phyloP scores from a whole-genome alignment of 768 basidiomycete genomes.

The Lentinus tigrinus region DNA sequence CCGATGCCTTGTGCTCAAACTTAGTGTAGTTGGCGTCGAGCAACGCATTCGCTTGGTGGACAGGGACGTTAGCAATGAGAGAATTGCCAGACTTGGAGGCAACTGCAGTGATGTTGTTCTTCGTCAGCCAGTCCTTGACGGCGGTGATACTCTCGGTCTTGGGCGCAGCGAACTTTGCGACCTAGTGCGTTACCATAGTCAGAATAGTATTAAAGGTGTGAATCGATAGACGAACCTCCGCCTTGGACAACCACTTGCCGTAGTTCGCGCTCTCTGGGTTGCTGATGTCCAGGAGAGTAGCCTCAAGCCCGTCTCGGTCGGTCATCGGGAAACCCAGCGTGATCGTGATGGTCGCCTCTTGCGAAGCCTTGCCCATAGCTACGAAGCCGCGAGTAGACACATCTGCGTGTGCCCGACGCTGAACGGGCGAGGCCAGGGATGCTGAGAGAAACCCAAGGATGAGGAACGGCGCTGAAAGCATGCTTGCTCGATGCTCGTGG shows the following conservation, averaged over 20 bases:
- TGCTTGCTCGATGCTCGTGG: too few species aligned
- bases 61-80: constrained; percentile 26
- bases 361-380: constrained; percentile 25
- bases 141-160: constrained; percentile 20
- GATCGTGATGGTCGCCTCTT: constrained; percentile 27
- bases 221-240: constrained; percentile 22
- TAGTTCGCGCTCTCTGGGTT: constrained; percentile 29
- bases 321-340: constrained; percentile 32
- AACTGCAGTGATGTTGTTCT: constrained; percentile 21
- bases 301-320: constrained; percentile 31
- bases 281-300: constrained; percentile 30
- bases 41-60: constrained; percentile 31
- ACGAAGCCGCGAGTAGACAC: constrained; percentile 22
- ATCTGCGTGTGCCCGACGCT: too few species aligned
- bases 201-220: background rate
- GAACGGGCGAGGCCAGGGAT: too few species aligned
- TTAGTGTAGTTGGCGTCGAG: constrained; percentile 30
- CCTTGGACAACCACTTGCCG: constrained; percentile 32
- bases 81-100: constrained; percentile 27
- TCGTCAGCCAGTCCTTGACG: constrained; percentile 20
- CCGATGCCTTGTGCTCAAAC: constrained; percentile 29
- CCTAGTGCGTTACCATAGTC: background rate
- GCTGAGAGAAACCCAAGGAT: too few species aligned
- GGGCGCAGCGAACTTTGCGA: constrained; percentile 16
- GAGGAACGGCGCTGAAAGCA: too few species aligned